Evolutionary conservation across 129 eudicot species (phyloP).

Genomic region (Daucus carota): DH1_v3.0 NC_030381.2:24877001-24877500

Average conservation of each 20-base stretch:
- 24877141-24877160: slow-evolving; percentile 50
- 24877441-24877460: slow-evolving; percentile 45
- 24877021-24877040: slow-evolving; percentile 54
- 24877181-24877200: slow-evolving; percentile 40
- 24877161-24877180: slow-evolving; percentile 64
- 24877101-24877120: slow-evolving; percentile 13
- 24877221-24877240: slow-evolving; percentile 31
- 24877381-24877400: slow-evolving; percentile 54
- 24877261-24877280: slow-evolving; percentile 55
- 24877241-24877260: slow-evolving; percentile 62
- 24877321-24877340: slow-evolving; percentile 10
- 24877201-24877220: slow-evolving; percentile 31
- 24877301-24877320: slow-evolving; percentile 46
- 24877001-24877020: slow-evolving; percentile 56
- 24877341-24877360: slow-evolving; percentile 17
- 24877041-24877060: slow-evolving; percentile 38
- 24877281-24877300: slow-evolving; percentile 27
- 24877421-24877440: slow-evolving; percentile 56
- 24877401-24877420: slow-evolving; percentile 47
- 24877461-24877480: slow-evolving; percentile 48
- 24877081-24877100: slow-evolving; percentile 55
- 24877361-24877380: slow-evolving; percentile 69
- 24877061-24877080: slow-evolving; percentile 42
- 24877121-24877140: slow-evolving; percentile 17
- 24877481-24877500: slow-evolving; percentile 58